Base-by-base conservation (phyloP, 2,329 filamentous ascomycete species). In the Colletotrichum horii region DNA sequence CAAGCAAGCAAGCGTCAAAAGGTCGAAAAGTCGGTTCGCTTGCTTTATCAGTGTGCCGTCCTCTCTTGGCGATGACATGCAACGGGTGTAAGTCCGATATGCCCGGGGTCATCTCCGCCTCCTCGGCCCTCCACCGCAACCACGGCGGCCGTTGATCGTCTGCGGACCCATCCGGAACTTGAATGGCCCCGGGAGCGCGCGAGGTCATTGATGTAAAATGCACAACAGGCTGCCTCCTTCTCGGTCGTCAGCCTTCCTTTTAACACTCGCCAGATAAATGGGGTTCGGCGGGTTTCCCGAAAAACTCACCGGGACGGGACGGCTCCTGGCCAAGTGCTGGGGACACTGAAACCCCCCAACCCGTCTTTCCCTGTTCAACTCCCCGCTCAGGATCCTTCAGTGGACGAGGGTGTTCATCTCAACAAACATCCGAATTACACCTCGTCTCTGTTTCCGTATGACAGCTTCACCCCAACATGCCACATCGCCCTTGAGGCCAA, bases 381-480 rank as follows among this genome's bases (percentile, higher is more conserved):
- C 43, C 43, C n/a, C 43, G 43, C 43, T 52, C 43, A 52, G 43
- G 43, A 52, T 52, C 43, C 43, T 52, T 52, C 11, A 52, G 43
- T 8, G 43, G n/a, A 52, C n/a, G 43, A 52, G 43, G 28, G n/a
- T 64, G 58, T 56, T 71, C 68, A 70, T 70, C 68, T 38, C 68
- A 71, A 71, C 68, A 71, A 71, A 71, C 58, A 36, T 64, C 58
- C 56, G 56, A 36, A 34, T 34, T 48, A 8, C 34, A 62, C 6
- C 19, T 70, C 32, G 56, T 19, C 52, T 64, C 26, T 6, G 24
- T 15, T 68, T 30, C 28, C 43, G n/a, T 52, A 22, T 52, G 11
- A 22, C 43, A 52, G 26, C 28, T 19, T 55, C 34, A 38, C 62
- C 71, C 73, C 70, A 73, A 73, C 73, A 75, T 74, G 64, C 70